phyloP scores from a whole-genome alignment of 2,329 filamentous ascomycete genomes.

The Colletotrichum paranaense region DNA sequence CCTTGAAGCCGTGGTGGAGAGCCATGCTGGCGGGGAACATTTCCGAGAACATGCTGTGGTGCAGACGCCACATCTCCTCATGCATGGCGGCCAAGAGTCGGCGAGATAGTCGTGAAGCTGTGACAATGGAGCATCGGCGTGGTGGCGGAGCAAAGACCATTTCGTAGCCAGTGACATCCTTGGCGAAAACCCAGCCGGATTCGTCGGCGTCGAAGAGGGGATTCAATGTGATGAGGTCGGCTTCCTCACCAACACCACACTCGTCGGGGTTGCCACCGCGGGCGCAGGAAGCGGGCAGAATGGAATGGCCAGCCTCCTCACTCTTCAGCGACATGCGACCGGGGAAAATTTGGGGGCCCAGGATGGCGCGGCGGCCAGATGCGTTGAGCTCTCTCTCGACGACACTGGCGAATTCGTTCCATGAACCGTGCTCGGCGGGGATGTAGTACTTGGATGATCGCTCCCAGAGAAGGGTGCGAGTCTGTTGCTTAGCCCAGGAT shows the following conservation, averaged over 20 bases:
- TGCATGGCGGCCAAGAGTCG: conserved; percentile 79
- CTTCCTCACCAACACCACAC: conserved; percentile 78
- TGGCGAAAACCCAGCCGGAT: conserved; percentile 79
- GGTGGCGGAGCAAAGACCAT: conserved; percentile 64
- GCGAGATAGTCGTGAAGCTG: conserved; percentile 74
- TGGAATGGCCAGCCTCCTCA: conserved; percentile 63
- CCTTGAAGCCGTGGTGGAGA: conserved; percentile 82
- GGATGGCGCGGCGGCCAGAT: conserved; percentile 66
- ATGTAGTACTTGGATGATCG: conserved; percentile 82
- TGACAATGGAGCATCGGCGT: conserved; percentile 78
- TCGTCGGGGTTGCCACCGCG: conserved; percentile 60
- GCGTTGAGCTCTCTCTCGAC: conserved; percentile 70
- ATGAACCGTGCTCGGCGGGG: conserved; percentile 74
- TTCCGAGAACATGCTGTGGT: conserved; percentile 81
- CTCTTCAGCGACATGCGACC: conserved; percentile 59
- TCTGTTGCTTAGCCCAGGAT: conserved; percentile 75
- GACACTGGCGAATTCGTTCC: conserved; percentile 76
- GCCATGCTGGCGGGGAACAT: conserved; percentile 81
- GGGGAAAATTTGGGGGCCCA: conserved; percentile 72
- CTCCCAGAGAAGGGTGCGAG: conserved; percentile 81
- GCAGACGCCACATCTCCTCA: conserved; percentile 74
- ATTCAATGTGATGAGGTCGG: conserved; percentile 82
- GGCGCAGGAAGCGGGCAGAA: conserved; percentile 66
- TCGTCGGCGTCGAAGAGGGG: conserved; percentile 78
- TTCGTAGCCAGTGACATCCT: conserved; percentile 78